These are phyloP conservation scores for Eremochloa ophiuroides DNA, from an alignment of 176 grass and related monocot genomes.

Conservation along the genomic window DNA sequence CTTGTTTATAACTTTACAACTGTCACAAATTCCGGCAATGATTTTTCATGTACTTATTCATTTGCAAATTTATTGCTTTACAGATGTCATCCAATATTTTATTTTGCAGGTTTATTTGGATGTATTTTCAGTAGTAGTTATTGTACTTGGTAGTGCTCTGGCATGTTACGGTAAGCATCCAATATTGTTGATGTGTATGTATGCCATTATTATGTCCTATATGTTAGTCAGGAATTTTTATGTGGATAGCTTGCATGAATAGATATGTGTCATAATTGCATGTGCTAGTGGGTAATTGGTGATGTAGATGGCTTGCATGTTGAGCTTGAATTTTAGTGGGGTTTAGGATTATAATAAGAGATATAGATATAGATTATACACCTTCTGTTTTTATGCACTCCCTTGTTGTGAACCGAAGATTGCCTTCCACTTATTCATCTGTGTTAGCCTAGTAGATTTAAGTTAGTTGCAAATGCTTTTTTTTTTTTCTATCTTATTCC, in stretches of 20 bases:
- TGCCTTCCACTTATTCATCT: conserved; percentile 11
- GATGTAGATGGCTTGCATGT: too few species aligned
- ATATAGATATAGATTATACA: background rate
- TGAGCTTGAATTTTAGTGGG: too few species aligned
- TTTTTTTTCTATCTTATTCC: conserved; percentile 14
- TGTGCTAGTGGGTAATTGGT: too few species aligned
- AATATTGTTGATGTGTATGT: background rate
- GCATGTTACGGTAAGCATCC: conserved; percentile 82
- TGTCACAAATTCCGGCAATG: background rate
- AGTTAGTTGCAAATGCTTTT: conserved; percentile 2
- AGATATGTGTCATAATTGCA: too few species aligned
- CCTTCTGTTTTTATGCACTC: background rate
- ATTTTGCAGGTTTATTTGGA: conserved; percentile 90
- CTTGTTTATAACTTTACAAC: background rate
- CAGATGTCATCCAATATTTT: conserved; percentile 15
- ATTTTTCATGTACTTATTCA: conserved; percentile 1
- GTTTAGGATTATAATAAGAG: too few species aligned
- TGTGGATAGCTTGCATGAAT: too few species aligned
- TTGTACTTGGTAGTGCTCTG: conserved; percentile 75
- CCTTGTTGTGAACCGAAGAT: conserved; percentile 9
- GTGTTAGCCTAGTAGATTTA: conserved; percentile 6
- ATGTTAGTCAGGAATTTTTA: conserved; percentile 10
- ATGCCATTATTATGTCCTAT: background rate
- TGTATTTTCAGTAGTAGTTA: conserved; percentile 81
- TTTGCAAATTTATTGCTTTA: conserved; percentile 18